These are phyloP conservation scores for Cyberlindnera euphorbiae DNA, from an alignment of 805 yeast genomes.

Conservation along the genomic window DNA sequence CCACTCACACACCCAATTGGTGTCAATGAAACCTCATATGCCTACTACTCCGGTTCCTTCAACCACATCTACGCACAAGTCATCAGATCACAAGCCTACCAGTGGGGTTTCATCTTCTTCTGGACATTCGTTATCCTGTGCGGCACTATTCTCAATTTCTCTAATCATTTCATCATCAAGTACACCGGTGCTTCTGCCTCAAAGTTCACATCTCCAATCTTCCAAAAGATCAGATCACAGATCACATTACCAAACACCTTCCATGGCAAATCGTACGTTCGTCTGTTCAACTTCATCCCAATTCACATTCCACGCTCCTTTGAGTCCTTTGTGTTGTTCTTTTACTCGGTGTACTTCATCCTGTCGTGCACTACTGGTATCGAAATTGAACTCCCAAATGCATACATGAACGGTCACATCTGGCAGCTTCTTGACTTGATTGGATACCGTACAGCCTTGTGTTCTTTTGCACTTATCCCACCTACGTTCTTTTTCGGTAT, in stretches of 20 bases:
- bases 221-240: constrained; percentile 20
- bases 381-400: constrained; percentile 33
- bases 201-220: constrained; percentile 11
- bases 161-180: constrained; percentile 24
- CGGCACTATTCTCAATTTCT: constrained; percentile 29
- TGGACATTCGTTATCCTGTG: constrained; percentile 34
- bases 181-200: constrained; percentile 20
- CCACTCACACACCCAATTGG: constrained; percentile 30
- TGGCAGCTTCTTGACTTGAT: constrained; percentile 33
- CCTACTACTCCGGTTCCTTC: constrained; percentile 31
- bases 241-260: constrained; percentile 27
- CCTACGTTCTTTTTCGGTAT: constrained; percentile 60
- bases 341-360: constrained; percentile 29
- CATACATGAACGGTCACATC: constrained; percentile 29
- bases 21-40: constrained; percentile 29
- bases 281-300: constrained; percentile 23
- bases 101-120: constrained; percentile 42
- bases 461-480: constrained; percentile 52
- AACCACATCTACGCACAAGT: constrained; percentile 35
- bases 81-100: constrained; percentile 35
- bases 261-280: constrained; percentile 19
- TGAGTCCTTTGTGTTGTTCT: constrained; percentile 27
- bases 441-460: constrained; percentile 51
- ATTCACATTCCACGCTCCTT: constrained; percentile 28
- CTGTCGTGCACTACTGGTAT: constrained; percentile 34